Percentiles rank a stretch among this genome's conserved stretches.
Conservation (phyloP, 2,329 filamentous ascomycete genomes). For the Nothophaeocryptopus gaeumannii region DNA sequence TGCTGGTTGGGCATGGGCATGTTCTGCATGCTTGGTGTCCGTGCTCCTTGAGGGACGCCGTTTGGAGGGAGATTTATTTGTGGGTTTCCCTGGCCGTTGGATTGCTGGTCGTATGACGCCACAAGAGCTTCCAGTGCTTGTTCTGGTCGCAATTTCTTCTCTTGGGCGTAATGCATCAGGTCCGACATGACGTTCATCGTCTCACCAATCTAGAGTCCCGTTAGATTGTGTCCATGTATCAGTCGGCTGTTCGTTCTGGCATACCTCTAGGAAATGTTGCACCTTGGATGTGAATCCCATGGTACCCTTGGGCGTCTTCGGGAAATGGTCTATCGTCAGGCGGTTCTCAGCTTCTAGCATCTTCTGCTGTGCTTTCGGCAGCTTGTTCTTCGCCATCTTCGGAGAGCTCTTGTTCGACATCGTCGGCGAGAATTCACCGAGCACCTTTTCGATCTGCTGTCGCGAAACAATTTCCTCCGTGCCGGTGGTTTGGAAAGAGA, state of each 20-base stretch:
- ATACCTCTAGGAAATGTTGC: constrained; percentile 62
- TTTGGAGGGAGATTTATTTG: constrained; percentile 48
- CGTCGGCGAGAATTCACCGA: constrained; percentile 50
- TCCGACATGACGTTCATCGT: constrained; percentile 63
- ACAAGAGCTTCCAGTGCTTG: constrained; percentile 57
- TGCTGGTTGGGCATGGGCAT: constrained; percentile 33
- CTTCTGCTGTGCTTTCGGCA: constrained; percentile 36
- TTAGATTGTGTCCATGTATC: constrained; percentile 14
- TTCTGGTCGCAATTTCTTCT: constrained; percentile 52
- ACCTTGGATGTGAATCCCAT: constrained; percentile 57
- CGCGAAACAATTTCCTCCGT: constrained; percentile 84
- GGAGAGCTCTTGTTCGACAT: constrained; percentile 45
- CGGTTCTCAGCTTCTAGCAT: constrained; percentile 45
- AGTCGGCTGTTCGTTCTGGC: constrained; percentile 7
- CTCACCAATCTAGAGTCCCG: constrained; percentile 55
- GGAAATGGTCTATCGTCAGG: constrained; percentile 46
- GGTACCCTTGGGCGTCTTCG: constrained; percentile 46
- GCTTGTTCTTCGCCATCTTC: constrained; percentile 56
- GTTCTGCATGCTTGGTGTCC: constrained; percentile 36
- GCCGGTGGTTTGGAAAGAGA: constrained; percentile 73
- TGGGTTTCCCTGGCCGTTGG: constrained; percentile 38
- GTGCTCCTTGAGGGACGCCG: constrained; percentile 27
- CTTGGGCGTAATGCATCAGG: constrained; percentile 57
- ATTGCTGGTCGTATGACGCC: constrained; percentile 40
- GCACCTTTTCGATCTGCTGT: constrained; percentile 51